Percentiles rank a stretch among this genome's conserved stretches.
Evolutionary conservation across 306 rosid species (phyloP).

Genomic region (Fragaria iinumae): DNA sequence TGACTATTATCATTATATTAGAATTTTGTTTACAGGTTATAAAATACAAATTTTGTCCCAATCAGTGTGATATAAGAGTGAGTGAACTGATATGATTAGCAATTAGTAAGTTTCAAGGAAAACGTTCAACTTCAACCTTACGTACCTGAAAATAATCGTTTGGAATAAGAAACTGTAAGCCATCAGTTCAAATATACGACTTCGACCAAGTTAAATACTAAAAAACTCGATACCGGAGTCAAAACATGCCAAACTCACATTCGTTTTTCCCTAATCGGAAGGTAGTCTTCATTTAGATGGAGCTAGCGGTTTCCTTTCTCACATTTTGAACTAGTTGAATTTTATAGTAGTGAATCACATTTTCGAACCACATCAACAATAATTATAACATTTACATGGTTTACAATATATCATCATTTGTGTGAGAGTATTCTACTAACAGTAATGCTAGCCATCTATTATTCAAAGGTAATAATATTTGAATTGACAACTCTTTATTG

Average conservation of each 20-base stretch:
- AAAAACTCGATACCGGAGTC: not conserved
- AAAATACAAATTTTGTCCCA: not conserved
- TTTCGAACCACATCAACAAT: not conserved
- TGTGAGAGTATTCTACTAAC: not conserved
- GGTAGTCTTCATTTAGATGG: not conserved
- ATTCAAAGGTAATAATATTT: too few species aligned
- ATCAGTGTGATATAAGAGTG: not conserved
- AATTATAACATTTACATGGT: not conserved
- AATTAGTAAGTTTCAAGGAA: not conserved
- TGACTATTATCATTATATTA: not conserved
- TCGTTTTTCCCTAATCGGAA: not conserved
- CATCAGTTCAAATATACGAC: not conserved
- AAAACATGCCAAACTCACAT: not conserved
- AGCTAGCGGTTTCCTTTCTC: not conserved
- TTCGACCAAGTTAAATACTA: not conserved
- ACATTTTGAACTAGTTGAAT: not conserved
- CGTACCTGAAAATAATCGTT: not conserved
- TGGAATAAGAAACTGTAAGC: not conserved
- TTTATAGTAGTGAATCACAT: not conserved
- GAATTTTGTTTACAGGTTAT: not conserved
- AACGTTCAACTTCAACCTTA: not conserved
- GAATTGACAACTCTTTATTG: too few species aligned
- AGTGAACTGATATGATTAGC: not conserved
- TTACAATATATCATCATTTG: not conserved
- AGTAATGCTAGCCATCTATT: too few species aligned